A percentile compares a stretch with the other conserved stretches of the same genome.
Conservation (phyloP, 768 basidiomycete species). For the Phaeolepiota aurea region DNA sequence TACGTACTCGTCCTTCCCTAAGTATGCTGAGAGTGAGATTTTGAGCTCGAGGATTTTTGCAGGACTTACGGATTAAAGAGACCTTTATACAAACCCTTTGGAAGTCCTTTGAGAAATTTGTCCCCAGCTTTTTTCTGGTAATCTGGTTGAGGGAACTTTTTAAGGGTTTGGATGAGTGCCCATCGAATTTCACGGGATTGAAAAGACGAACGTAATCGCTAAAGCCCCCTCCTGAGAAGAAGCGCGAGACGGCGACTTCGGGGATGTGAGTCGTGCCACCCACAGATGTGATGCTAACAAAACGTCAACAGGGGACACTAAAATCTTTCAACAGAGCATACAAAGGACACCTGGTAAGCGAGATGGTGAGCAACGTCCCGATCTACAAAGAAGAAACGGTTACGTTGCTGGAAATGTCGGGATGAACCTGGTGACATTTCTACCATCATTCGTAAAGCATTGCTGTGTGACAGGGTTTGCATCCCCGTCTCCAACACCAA, state of each 20-base stretch:
- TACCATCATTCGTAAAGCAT: constrained; percentile 55
- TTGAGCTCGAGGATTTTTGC: too few species aligned
- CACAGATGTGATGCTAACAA: constrained; percentile 54
- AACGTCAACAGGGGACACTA: neutral
- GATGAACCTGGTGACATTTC: constrained; percentile 45
- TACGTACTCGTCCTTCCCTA: neutral
- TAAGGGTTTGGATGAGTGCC: constrained; percentile 25
- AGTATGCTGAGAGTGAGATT: neutral
- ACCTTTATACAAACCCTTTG: constrained; percentile 1
- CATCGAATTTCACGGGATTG: neutral
- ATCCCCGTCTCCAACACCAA: constrained; percentile 62
- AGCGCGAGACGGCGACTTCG: constrained; percentile 38
- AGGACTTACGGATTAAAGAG: constrained; percentile 3
- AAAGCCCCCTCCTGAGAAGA: constrained; percentile 70
- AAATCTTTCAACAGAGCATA: too few species aligned
- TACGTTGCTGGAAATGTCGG: constrained; percentile 55
- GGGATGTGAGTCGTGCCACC: constrained; percentile 39
- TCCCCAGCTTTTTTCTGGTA: constrained; percentile 5
- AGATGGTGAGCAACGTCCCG: neutral
- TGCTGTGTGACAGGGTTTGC: constrained; percentile 40
- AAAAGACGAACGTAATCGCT: constrained; percentile 46
- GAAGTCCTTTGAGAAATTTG: neutral
- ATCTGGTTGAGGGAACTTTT: constrained; percentile 9
- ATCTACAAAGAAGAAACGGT: neutral
- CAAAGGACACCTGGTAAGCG: constrained; percentile 33